These are phyloP conservation scores for Neobulgaria alba DNA, from an alignment of 2,329 filamentous ascomycete species.

Conservation along the genomic window DNA sequence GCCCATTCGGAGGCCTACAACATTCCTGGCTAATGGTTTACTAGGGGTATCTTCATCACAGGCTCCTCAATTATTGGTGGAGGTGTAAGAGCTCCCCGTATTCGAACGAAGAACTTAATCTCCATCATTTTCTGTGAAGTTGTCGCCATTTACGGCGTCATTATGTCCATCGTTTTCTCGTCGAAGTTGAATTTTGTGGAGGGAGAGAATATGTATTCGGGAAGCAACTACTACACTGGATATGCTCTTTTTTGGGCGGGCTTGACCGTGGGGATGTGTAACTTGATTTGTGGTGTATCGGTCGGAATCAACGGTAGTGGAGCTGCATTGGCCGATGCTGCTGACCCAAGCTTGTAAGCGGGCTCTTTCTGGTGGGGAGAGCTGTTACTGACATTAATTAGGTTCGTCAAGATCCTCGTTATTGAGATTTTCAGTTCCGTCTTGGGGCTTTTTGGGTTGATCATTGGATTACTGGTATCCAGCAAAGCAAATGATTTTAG, in stretches of 20 bases:
- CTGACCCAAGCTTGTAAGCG: slow-evolving; percentile 78
- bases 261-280: slow-evolving; percentile 89
- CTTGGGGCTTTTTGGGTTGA: slow-evolving; percentile 89
- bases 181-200: slow-evolving; percentile 66
- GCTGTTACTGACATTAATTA: slow-evolving; percentile 29
- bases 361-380: not conserved
- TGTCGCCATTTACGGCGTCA: slow-evolving; percentile 98
- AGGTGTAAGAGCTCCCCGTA: slow-evolving; percentile 91
- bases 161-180: slow-evolving; percentile 98
- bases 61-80: slow-evolving; percentile 95
- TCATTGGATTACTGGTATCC: slow-evolving; percentile 83
- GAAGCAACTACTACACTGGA: slow-evolving; percentile 84
- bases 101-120: slow-evolving; percentile 98
- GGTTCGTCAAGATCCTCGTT: slow-evolving; percentile 97
- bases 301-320: slow-evolving; percentile 98
- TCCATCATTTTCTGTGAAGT: slow-evolving; percentile 99
- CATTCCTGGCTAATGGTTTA: slow-evolving; percentile 7
- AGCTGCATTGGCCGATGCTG: slow-evolving; percentile 90
- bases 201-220: slow-evolving; percentile 59
- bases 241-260: slow-evolving; percentile 96
- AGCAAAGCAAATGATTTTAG: slow-evolving; percentile 71
- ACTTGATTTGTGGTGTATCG: slow-evolving; percentile 88
- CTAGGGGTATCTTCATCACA: slow-evolving; percentile 97
- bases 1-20: slow-evolving; percentile 3
- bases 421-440: slow-evolving; percentile 99